Evolutionary conservation across 306 rosid species (phyloP), one percentile per base, ranked within the genome.

Genomic region (Ziziphus jujuba): DNA sequence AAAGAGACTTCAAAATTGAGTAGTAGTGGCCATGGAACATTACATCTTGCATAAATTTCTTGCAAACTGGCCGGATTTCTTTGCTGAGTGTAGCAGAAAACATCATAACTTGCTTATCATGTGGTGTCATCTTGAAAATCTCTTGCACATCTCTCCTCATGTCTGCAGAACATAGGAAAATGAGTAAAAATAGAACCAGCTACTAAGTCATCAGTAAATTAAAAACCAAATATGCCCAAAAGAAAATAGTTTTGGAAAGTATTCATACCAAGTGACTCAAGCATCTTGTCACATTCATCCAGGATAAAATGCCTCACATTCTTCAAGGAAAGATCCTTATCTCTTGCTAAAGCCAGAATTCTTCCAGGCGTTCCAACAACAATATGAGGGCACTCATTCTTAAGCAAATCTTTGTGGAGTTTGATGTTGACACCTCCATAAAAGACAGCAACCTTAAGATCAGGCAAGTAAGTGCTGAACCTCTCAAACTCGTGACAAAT

Each of bases 11-110:
- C 86, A 61, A 90, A 77, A 92, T 92, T 78, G 87, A 92, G 92
- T 82, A 85, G 82, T 62, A 79, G 85, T 87, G 90, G 96, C 91
- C 90, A 89, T 79, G 84, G 84, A 67, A 90, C 87, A 90, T 93
- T 93, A 93, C 99, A 86, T 93, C 99, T 93, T 93, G 99, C 99
- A 93, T 93, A 71, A 93, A 93, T 72, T 91, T 93, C 86, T 93
- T 90, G 97, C 99, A 93, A 84, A 93, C 97, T 21, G 99, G 99
- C 17, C 99, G 99, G 67, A 93, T 93, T 68, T 93, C 99, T 84
- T 93, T 93, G 97, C 97, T 93, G 63, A 93, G 96, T 31, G 99
- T 93, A 56, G 99, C 99, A 59, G 99, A 93, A 68, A 93, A 93
- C 99, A 93, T 93, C 99, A 93, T 93, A 38, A 93, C 99, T 85